A percentile compares a stretch with the other conserved stretches of the same genome.
Evolutionary conservation across 2,329 filamentous ascomycete genomes (phyloP).

Genomic region (Fusarium sarcochroum): DNA sequence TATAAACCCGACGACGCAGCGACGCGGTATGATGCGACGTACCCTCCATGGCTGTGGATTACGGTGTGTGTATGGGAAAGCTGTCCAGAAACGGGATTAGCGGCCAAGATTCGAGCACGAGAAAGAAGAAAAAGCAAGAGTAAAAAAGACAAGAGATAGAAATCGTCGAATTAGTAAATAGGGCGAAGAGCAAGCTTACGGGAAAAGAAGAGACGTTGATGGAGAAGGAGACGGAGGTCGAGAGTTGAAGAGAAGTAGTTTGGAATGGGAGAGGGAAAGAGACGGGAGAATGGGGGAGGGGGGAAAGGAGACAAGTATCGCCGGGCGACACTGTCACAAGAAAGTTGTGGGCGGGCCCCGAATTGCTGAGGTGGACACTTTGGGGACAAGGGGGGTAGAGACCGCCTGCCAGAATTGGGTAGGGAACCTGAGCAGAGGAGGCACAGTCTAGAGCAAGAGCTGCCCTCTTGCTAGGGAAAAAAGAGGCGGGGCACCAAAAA

Average conservation of each 20-base stretch:
- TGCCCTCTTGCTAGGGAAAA: conserved; percentile 19
- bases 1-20: conserved; percentile 45
- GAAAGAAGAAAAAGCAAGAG: conserved; percentile 41
- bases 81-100: conserved; percentile 53
- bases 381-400: conserved; percentile 42
- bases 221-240: conserved; percentile 51
- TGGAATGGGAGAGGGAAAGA: conserved; percentile 50
- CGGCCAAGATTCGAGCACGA: conserved; percentile 41
- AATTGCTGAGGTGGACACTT: conserved; percentile 52
- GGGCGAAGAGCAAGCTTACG: conserved; percentile 44
- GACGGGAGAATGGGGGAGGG: conserved; percentile 49
- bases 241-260: conserved; percentile 49
- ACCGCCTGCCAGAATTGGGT: conserved; percentile 48
- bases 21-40: conserved; percentile 54
- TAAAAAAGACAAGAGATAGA: conserved; percentile 42
- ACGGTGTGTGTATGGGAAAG: conserved; percentile 51
- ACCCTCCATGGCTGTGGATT: conserved; percentile 71
- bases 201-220: conserved; percentile 50
- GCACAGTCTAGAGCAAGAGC: conserved; percentile 42
- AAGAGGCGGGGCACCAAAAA: conserved; percentile 41
- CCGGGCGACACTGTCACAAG: conserved; percentile 53
- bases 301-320: conserved; percentile 54
- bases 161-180: conserved; percentile 27
- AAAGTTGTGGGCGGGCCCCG: conserved; percentile 56
- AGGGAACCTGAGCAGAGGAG: conserved; percentile 35